Evolutionary conservation across 352 stramenopile genomes (phyloP).

Genomic region (Plasmopara viticola): DNA sequence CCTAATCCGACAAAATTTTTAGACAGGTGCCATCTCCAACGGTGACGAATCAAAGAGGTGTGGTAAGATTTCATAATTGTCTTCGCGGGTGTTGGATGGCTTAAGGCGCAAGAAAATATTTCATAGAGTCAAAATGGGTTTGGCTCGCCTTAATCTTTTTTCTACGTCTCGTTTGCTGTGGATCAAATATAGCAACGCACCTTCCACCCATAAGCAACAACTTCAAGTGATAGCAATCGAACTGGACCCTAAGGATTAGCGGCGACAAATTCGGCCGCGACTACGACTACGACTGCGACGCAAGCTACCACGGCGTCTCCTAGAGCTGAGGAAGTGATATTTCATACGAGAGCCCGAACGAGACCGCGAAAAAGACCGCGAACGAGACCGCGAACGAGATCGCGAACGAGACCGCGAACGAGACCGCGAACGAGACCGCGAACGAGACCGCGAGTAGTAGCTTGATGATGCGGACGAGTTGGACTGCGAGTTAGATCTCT

Average conservation of each 20-base stretch:
- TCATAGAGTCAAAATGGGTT: too few relatives aligned
- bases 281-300: constrained; percentile 16
- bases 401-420: constrained; percentile 29
- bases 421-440: constrained; percentile 24
- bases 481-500: constrained; percentile 14
- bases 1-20: too few relatives aligned
- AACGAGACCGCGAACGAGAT: constrained; percentile 20
- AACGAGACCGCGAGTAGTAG: constrained; percentile 25
- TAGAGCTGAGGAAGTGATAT: constrained; percentile 16
- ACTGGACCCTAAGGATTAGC: constrained; percentile 8
- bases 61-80: too few relatives aligned
- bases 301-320: constrained; percentile 21
- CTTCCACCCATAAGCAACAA: not conserved
- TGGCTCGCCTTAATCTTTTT: too few relatives aligned
- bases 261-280: constrained; percentile 12
- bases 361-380: constrained; percentile 32
- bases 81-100: too few relatives aligned
- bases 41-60: too few relatives aligned
- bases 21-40: too few relatives aligned
- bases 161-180: not conserved
- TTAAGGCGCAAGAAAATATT: too few relatives aligned
- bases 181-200: not conserved
- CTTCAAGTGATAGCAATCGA: not conserved
- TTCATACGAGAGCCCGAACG: too few relatives aligned
- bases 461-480: constrained; percentile 18